Evolutionary conservation across 2,329 filamentous ascomycete species (phyloP), one percentile per base, ranked within the genome.

Genomic region (Cladosporium sp.): DNA sequence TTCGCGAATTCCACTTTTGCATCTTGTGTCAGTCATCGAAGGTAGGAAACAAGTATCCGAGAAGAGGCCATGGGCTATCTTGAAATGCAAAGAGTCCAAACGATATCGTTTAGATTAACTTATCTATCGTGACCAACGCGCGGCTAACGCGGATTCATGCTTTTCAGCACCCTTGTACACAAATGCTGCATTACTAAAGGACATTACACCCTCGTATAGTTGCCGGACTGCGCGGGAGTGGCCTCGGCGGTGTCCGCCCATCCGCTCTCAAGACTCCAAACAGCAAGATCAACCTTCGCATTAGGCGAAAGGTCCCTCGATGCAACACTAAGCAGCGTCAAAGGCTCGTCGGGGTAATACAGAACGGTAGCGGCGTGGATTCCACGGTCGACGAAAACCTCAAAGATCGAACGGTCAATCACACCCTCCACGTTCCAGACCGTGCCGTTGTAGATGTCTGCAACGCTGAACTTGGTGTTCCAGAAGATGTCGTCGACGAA

Each of bases 341-440:
- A 55, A 3, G 70, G 69, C 51, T 69, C 62, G 3, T 69, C 66
- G 0, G 78, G 73, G 61, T 73, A 81, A 59, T 79, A 79, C 0
- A 72, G 68, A 43, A 73, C 70, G 2, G 77, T 80, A 0, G 65
- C 78, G 37, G 68, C 70, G 44, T 74, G 70, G 38, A 74, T 66
- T 0, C 78, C 78, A 1, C 72, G 70, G 49, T 78, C 74, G 18
- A 80, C 52, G 56, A 79, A 81, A 3, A 80, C 66, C 59, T 82
- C 79, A 9, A 79, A 66, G n/a, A 82, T 74, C 10, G 70, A 74
- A 3, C 77, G 67, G 58, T 82, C 79, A 3, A 81, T 67, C 2
- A 81, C 69, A 1, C 72, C 76, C 45, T 72, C 70, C 22, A 81
- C 62, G 56, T 59, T 58, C 62, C 70, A 72, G 0, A 35, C 31